Evolutionary conservation across 2,329 filamentous ascomycete species (phyloP).

Genomic region (Nigrospora osmanthi): DNA sequence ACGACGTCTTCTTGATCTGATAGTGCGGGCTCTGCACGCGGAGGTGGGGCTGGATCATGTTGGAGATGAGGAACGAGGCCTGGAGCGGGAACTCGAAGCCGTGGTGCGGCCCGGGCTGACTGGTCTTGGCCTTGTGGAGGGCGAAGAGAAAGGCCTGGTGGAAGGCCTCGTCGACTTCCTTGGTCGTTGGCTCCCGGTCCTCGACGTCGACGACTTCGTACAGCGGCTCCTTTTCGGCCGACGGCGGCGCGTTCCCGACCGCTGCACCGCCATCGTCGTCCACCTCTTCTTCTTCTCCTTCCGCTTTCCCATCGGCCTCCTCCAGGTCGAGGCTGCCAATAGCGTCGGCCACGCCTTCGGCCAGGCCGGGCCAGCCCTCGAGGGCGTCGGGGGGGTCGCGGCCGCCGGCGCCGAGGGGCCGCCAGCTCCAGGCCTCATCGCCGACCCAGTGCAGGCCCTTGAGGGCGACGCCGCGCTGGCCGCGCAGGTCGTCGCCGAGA

Average conservation of each 20-base stretch:
- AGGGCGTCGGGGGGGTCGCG: conserved; percentile 42
- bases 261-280: conserved; percentile 7
- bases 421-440: conserved; percentile 63
- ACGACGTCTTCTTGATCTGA: conserved; percentile 63
- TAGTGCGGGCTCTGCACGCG: conserved; percentile 51
- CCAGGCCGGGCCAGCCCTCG: conserved; percentile 33
- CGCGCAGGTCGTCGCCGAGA: background rate
- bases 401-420: conserved; percentile 42
- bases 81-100: conserved; percentile 55
- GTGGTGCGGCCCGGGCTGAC: conserved; percentile 40
- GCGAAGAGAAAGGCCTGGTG: conserved; percentile 56
- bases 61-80: conserved; percentile 55
- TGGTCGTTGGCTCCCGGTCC: conserved; percentile 45
- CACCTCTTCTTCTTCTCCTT: conserved; percentile 13
- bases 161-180: conserved; percentile 61
- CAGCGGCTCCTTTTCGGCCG: conserved; percentile 1
- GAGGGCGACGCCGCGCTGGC: conserved; percentile 52
- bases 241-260: background rate
- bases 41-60: conserved; percentile 58
- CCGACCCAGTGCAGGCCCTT: conserved; percentile 60
- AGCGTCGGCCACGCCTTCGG: background rate
- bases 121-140: conserved; percentile 49
- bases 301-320: conserved; percentile 10
- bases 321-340: conserved; percentile 16
- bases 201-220: conserved; percentile 30